Percentiles rank a stretch among this genome's conserved stretches.
Conservation (phyloP, 768 basidiomycete genomes). For the Tulasnella sp. region DNA sequence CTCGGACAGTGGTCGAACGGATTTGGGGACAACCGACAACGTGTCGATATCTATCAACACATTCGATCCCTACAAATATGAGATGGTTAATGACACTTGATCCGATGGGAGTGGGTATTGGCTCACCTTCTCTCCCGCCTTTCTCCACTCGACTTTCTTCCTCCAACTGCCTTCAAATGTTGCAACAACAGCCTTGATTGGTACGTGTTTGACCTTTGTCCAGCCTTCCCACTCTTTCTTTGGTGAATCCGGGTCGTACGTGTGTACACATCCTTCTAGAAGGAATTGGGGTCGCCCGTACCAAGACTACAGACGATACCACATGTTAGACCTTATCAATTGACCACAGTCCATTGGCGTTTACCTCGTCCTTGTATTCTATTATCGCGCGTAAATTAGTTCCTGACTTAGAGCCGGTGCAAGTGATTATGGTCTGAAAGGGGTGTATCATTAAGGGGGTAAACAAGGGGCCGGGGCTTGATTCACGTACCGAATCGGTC, state of each 20-base stretch:
- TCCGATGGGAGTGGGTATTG: not conserved
- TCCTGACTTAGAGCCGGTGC: slow-evolving; percentile 65
- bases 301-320: slow-evolving; percentile 67
- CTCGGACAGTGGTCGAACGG: slow-evolving; percentile 75
- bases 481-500: slow-evolving; percentile 55
- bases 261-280: slow-evolving; percentile 87
- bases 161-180: slow-evolving; percentile 89
- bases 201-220: slow-evolving; percentile 80
- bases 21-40: slow-evolving; percentile 76
- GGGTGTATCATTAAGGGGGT: not conserved
- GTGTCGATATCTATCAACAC: slow-evolving; percentile 77
- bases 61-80: slow-evolving; percentile 55
- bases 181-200: slow-evolving; percentile 72
- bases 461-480: not conserved
- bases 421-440: slow-evolving; percentile 68
- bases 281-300: slow-evolving; percentile 84
- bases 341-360: slow-evolving; percentile 38
- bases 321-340: not conserved
- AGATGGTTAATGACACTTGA: slow-evolving; percentile 33
- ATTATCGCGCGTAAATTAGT: slow-evolving; percentile 74
- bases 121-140: slow-evolving; percentile 50
- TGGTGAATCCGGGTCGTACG: slow-evolving; percentile 68
- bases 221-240: slow-evolving; percentile 50
- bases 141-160: slow-evolving; percentile 78
- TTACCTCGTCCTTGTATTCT: slow-evolving; percentile 95